Conservation (phyloP, 2,329 filamentous ascomycete species). For the Colletotrichum echinochloae region DNA sequence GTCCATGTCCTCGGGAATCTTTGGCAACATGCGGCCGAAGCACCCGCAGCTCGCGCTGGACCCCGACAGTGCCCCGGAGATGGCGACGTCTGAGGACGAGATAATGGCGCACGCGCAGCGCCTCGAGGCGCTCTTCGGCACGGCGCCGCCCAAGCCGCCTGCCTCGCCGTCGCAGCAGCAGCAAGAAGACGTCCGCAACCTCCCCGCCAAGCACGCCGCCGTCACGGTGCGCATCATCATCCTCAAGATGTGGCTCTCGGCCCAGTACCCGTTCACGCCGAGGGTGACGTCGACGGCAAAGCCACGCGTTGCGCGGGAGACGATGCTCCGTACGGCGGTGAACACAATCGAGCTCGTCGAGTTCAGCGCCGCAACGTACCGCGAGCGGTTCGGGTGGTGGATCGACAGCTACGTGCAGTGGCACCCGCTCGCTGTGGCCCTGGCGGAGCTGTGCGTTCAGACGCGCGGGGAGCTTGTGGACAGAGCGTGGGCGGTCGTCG, state of each 20-base stretch:
- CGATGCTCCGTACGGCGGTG: constrained; percentile 60
- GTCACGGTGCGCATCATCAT: constrained; percentile 56
- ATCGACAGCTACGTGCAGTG: constrained; percentile 64
- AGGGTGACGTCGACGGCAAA: constrained; percentile 43
- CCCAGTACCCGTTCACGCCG: constrained; percentile 59
- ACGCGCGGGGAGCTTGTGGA: constrained; percentile 59
- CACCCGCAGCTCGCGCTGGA: constrained; percentile 48
- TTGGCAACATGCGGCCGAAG: constrained; percentile 50
- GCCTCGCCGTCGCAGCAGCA: constrained; percentile 1
- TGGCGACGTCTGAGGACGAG: constrained; percentile 51
- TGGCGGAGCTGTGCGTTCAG: constrained; percentile 64
- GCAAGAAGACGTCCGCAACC: constrained; percentile 42
- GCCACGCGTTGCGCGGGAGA: constrained; percentile 53
- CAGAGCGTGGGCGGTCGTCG: constrained; percentile 62
- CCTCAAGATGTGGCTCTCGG: constrained; percentile 59
- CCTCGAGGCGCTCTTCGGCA: constrained; percentile 56
- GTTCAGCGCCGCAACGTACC: constrained; percentile 49
- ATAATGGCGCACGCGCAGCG: constrained; percentile 54
- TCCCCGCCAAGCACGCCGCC: constrained; percentile 53
- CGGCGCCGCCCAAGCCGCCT: constrained; percentile 46
- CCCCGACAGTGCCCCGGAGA: constrained; percentile 22
- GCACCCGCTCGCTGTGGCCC: constrained; percentile 65
- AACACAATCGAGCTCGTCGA: constrained; percentile 59
- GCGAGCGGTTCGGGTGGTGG: constrained; percentile 60
- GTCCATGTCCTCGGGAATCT: constrained; percentile 54